Evolutionary conservation across 495 filamentous ascomycete species (phyloP).

Genomic region (Astrothelium subdiscretum): DNA sequence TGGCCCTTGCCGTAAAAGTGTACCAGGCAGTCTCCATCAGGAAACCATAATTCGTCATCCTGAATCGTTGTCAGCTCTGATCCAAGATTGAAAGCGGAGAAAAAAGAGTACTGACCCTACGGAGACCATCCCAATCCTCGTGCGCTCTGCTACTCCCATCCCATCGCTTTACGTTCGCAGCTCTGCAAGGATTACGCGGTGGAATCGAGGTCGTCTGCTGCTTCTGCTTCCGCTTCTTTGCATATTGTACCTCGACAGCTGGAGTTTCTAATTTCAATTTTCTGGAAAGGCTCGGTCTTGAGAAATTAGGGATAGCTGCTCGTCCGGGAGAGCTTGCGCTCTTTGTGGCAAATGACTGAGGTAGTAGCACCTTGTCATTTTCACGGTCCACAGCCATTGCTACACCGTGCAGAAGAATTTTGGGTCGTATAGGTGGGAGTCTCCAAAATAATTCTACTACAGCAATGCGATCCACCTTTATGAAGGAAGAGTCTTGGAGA

Average conservation of each 20-base stretch:
- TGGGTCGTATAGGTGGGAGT: background rate
- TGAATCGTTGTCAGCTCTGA: slow-evolving; percentile 12
- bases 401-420: background rate
- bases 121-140: slow-evolving; percentile 18
- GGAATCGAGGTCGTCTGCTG: background rate
- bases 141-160: slow-evolving; percentile 41
- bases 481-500: background rate
- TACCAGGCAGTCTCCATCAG: slow-evolving; percentile 49
- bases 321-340: background rate
- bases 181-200: background rate
- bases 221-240: background rate
- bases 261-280: background rate
- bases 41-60: slow-evolving; percentile 55
- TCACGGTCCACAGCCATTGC: background rate
- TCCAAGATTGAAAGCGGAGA: background rate
- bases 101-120: slow-evolving; percentile 9
- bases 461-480: background rate
- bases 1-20: slow-evolving; percentile 49
- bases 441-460: background rate
- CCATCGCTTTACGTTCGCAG: slow-evolving; percentile 35
- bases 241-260: background rate
- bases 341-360: background rate
- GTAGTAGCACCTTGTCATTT: background rate
- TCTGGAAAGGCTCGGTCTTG: background rate
- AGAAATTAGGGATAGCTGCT: background rate